A percentile compares a stretch with the other conserved stretches of the same genome.
Conservation (phyloP, 495 filamentous ascomycete genomes). For the Entonaema liquescens region DNA sequence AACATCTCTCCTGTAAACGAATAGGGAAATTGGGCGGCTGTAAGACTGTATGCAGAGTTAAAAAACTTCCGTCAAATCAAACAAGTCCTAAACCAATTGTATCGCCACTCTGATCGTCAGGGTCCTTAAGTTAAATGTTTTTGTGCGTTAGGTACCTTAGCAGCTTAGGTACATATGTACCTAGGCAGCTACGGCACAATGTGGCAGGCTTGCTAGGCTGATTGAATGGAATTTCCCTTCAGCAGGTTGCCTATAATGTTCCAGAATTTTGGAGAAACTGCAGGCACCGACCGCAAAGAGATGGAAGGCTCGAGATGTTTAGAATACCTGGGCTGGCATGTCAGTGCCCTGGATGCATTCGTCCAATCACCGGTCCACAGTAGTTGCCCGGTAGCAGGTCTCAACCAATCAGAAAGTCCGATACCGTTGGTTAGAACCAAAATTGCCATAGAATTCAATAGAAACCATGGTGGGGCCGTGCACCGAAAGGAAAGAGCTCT, state of each 20-base stretch:
- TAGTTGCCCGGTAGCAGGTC: slow-evolving; percentile 37
- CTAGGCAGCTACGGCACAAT: slow-evolving; percentile 10
- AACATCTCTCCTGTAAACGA: too few relatives aligned
- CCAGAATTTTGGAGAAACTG: slow-evolving; percentile 40
- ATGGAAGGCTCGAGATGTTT: slow-evolving; percentile 35
- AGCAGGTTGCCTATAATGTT: background rate
- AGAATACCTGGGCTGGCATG: slow-evolving; percentile 14
- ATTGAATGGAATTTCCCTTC: background rate
- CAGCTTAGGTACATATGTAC: background rate
- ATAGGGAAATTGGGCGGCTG: too few relatives aligned
- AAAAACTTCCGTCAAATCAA: too few relatives aligned
- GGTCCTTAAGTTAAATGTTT: too few relatives aligned
- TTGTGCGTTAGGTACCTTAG: too few relatives aligned
- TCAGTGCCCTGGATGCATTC: slow-evolving; percentile 27
- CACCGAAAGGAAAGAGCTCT: slow-evolving; percentile 45
- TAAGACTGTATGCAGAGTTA: too few relatives aligned
- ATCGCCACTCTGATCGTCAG: too few relatives aligned
- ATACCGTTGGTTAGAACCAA: slow-evolving; percentile 19
- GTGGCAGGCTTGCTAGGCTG: background rate
- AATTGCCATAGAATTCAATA: slow-evolving; percentile 50
- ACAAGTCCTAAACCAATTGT: too few relatives aligned
- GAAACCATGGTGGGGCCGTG: slow-evolving; percentile 46
- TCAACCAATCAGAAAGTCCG: slow-evolving; percentile 38
- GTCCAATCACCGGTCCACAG: slow-evolving; percentile 35
- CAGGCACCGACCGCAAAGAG: slow-evolving; percentile 18